phyloP scores from a whole-genome alignment of 208 protist genomes.

The Leishmania tarentolae region DNA sequence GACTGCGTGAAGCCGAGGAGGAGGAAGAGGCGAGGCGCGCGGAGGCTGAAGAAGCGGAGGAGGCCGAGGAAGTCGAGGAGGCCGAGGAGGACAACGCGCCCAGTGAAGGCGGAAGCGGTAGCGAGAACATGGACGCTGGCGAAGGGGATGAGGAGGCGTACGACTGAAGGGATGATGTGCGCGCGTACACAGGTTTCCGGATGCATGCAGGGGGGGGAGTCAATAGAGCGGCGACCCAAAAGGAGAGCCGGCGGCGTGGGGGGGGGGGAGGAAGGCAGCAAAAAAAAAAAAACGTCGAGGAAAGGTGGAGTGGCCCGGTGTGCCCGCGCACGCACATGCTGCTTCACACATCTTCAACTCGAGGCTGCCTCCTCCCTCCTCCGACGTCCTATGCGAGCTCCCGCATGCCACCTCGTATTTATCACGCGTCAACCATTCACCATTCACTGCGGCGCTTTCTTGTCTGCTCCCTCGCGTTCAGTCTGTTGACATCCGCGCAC shows the following conservation, averaged over 20 bases:
- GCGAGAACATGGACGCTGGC: conserved; percentile 5
- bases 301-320: not conserved
- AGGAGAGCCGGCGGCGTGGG: not conserved
- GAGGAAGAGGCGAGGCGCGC: conserved; percentile 14
- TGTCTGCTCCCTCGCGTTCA: not conserved
- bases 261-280: not conserved
- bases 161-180: not conserved
- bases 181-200: not conserved
- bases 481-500: no score
- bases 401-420: not conserved
- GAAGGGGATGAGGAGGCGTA: conserved; percentile 10
- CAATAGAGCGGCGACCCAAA: not conserved
- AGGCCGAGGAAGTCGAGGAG: conserved; percentile 23
- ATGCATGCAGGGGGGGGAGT: not conserved
- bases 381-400: not conserved
- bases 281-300: no score
- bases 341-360: not conserved
- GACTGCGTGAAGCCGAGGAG: conserved; percentile 39
- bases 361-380: no score
- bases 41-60: conserved; percentile 19
- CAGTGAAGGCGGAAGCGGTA: conserved; percentile 16
- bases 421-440: not conserved
- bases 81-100: not conserved
- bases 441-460: not conserved
- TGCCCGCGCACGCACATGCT: not conserved